Evolutionary conservation across 2,329 filamentous ascomycete species (phyloP).

Genomic region (Cladosporium oxysporum): DNA sequence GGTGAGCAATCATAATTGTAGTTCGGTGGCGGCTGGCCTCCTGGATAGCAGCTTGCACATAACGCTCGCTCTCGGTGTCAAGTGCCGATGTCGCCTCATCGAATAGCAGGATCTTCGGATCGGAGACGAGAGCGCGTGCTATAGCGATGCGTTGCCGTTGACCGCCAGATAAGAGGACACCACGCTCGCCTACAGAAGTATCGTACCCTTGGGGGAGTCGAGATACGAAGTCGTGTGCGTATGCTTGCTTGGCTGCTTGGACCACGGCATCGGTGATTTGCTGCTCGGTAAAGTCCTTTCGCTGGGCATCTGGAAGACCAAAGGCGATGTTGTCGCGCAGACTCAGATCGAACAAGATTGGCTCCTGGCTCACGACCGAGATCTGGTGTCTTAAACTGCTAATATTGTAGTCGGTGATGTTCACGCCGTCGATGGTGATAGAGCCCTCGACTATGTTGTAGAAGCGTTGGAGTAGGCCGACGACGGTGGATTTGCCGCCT

Average conservation of each 20-base stretch:
- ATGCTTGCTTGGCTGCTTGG: slow-evolving; percentile 51
- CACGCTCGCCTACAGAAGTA: slow-evolving; percentile 73
- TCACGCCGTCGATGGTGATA: slow-evolving; percentile 60
- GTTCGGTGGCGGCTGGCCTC: slow-evolving; percentile 64
- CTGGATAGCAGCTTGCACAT: slow-evolving; percentile 54
- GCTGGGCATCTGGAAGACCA: slow-evolving; percentile 60
- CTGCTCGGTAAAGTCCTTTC: slow-evolving; percentile 58
- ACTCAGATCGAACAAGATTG: slow-evolving; percentile 63
- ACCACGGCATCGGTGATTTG: slow-evolving; percentile 61
- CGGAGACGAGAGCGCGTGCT: slow-evolving; percentile 67
- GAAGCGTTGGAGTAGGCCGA: slow-evolving; percentile 54
- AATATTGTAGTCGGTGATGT: slow-evolving; percentile 61
- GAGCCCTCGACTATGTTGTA: slow-evolving; percentile 59
- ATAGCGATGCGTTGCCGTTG: slow-evolving; percentile 80
- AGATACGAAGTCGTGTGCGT: slow-evolving; percentile 65
- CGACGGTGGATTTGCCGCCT: slow-evolving; percentile 47
- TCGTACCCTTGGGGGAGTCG: slow-evolving; percentile 67
- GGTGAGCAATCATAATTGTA: slow-evolving; percentile 75
- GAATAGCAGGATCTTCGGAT: slow-evolving; percentile 67
- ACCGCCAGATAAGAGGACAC: slow-evolving; percentile 76
- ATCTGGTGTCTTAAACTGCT: slow-evolving; percentile 59
- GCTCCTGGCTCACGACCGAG: slow-evolving; percentile 67
- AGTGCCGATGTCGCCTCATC: slow-evolving; percentile 78
- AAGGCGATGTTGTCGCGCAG: slow-evolving; percentile 61
- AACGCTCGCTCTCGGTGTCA: slow-evolving; percentile 55